phyloP scores from a whole-genome alignment of 1,139 yeast genomes.

The Debaryomyces sp. region DNA sequence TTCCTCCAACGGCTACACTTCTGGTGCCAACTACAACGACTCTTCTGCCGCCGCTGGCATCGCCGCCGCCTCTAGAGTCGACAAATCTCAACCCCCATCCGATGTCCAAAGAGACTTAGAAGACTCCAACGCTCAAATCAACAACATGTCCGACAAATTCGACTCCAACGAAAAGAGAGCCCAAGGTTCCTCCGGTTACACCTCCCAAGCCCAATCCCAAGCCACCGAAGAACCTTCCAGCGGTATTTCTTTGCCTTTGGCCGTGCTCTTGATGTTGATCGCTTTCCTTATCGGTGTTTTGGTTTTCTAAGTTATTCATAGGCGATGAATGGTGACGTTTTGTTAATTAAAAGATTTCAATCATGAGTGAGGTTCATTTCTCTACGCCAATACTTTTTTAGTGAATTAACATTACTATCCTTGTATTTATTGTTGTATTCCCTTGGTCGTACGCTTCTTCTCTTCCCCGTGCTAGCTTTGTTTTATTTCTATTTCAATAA shows the following conservation, averaged over 20 bases:
- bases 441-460: not conserved
- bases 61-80: slow-evolving; percentile 15
- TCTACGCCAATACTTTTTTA: not conserved
- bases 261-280: slow-evolving; percentile 51
- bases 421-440: not conserved
- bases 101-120: slow-evolving; percentile 32
- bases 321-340: not conserved
- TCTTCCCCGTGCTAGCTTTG: not conserved
- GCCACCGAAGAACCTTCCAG: slow-evolving; percentile 34
- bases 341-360: not conserved
- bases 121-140: slow-evolving; percentile 44
- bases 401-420: slow-evolving; percentile 2
- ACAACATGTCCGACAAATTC: slow-evolving; percentile 46
- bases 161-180: slow-evolving; percentile 25
- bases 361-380: not conserved
- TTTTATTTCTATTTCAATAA: not conserved
- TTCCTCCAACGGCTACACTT: slow-evolving; percentile 15
- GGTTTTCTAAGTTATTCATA: slow-evolving; percentile 39
- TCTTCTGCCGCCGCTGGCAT: slow-evolving; percentile 19
- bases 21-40: slow-evolving; percentile 14
- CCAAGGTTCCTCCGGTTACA: slow-evolving; percentile 6
- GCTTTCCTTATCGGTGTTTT: slow-evolving; percentile 67
- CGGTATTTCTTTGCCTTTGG: slow-evolving; percentile 56
- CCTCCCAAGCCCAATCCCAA: slow-evolving; percentile 4
- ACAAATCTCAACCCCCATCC: slow-evolving; percentile 3